Percentiles rank a stretch among this genome's conserved stretches.
phyloP scores from a whole-genome alignment of 495 filamentous ascomycete genomes.

The Penicillium bovifimosum region DNA sequence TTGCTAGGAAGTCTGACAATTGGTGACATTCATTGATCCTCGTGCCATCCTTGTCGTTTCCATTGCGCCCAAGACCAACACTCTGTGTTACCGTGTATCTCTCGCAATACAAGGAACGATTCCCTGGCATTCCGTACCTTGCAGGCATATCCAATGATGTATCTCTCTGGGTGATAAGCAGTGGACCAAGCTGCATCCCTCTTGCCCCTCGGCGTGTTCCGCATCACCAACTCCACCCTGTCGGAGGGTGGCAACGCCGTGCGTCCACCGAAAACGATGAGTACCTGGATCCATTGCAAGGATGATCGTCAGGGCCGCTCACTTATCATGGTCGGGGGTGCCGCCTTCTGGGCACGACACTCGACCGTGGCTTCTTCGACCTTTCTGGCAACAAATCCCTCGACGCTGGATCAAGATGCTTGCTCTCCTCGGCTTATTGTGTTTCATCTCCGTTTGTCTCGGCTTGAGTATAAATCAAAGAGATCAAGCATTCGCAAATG shows the following conservation, averaged over 20 bases:
- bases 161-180: not conserved
- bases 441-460: conserved; percentile 17
- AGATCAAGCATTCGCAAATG: conserved; percentile 1
- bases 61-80: conserved; percentile 1
- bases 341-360: conserved; percentile 14
- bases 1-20: not conserved
- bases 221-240: conserved; percentile 17
- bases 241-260: conserved; percentile 17
- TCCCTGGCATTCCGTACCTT: conserved; percentile 21
- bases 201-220: conserved; percentile 9
- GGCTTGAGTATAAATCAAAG: conserved; percentile 10
- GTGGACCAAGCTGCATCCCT: conserved; percentile 23
- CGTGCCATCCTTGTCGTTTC: conserved; percentile 10
- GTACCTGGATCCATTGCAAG: conserved; percentile 19
- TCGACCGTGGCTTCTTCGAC: conserved; percentile 17
- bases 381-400: conserved; percentile 16
- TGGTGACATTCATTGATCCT: not conserved
- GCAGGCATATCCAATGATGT: conserved; percentile 20
- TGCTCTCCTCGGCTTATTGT: conserved; percentile 16
- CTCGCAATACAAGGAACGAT: not conserved
- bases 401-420: conserved; percentile 28
- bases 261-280: conserved; percentile 25
- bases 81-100: not conserved
- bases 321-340: conserved; percentile 24
- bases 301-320: conserved; percentile 22